Percentiles rank a stretch among this genome's conserved stretches.
phyloP scores from a whole-genome alignment of 768 basidiomycete genomes.

The Bullera alba region DNA sequence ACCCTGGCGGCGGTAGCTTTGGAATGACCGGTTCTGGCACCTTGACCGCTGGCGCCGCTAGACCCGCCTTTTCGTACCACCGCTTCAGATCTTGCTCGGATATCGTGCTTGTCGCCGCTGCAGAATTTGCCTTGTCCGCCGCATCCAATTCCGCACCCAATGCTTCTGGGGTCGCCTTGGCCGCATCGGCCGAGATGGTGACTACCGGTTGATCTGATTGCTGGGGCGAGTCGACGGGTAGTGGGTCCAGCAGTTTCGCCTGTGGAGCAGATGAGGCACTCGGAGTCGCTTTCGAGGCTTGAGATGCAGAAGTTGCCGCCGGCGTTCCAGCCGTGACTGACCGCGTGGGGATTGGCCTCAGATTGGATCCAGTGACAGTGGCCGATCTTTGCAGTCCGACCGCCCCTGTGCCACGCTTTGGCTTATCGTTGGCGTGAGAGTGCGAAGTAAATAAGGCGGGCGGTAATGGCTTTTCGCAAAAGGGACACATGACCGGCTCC shows the following conservation, averaged over 20 bases:
- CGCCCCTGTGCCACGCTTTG: neutral
- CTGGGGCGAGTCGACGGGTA: slow-evolving; percentile 8
- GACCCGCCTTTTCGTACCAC: slow-evolving; percentile 29
- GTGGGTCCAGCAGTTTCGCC: slow-evolving; percentile 5
- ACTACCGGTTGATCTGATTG: neutral
- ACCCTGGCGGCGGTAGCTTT: neutral
- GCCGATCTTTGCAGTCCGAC: neutral
- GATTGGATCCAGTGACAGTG: neutral
- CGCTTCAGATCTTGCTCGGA: slow-evolving; percentile 21
- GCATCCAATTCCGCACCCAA: slow-evolving; percentile 11
- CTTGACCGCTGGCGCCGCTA: slow-evolving; percentile 3
- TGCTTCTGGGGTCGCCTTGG: slow-evolving; percentile 1
- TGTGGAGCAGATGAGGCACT: neutral
- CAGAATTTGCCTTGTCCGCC: slow-evolving; percentile 18
- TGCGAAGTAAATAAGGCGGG: slow-evolving; percentile 25
- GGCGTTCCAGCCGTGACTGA: neutral
- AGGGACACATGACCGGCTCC: slow-evolving; percentile 39
- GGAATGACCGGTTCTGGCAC: neutral
- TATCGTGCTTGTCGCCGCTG: slow-evolving; percentile 11
- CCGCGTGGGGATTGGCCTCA: neutral
- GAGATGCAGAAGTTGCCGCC: neutral
- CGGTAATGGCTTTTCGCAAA: slow-evolving; percentile 37
- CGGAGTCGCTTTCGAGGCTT: neutral
- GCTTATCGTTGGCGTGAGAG: neutral
- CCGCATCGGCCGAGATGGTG: neutral